Percentiles rank a stretch among this genome's conserved stretches.
phyloP scores from a whole-genome alignment of 345 rosid species.

The Cochlearia excelsa region DNA sequence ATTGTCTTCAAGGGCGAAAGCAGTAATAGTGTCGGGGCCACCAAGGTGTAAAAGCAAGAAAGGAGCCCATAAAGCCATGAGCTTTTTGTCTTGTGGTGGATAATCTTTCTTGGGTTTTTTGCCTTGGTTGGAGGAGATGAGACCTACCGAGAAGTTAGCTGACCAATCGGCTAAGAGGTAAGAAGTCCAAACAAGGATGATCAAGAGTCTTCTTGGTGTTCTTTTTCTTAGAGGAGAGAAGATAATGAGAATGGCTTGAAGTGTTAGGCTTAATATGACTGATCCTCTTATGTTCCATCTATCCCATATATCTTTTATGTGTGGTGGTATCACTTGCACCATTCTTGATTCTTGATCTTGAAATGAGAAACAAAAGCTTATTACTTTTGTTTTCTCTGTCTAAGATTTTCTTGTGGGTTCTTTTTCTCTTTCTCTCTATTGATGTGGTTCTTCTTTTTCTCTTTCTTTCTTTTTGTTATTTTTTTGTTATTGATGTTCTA shows the following conservation, averaged over 20 bases:
- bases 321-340: conserved; percentile 38
- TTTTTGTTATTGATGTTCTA: no score
- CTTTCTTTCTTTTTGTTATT: conserved; percentile 3
- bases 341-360: conserved; percentile 19
- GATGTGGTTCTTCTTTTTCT: not conserved
- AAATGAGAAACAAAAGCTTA: not conserved
- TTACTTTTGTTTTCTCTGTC: no score
- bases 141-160: conserved; percentile 55
- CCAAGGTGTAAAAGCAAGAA: conserved; percentile 44
- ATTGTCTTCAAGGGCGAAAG: conserved; percentile 40
- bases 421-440: not conserved
- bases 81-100: conserved; percentile 29
- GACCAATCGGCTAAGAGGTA: conserved; percentile 65
- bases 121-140: conserved; percentile 49
- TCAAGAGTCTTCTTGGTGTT: conserved; percentile 34
- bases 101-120: conserved; percentile 7
- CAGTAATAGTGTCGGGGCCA: conserved; percentile 43
- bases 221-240: conserved; percentile 51
- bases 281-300: conserved; percentile 58
- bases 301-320: conserved; percentile 41
- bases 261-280: conserved; percentile 46
- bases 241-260: conserved; percentile 52
- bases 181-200: conserved; percentile 46
- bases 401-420: no score
- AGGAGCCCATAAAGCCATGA: conserved; percentile 40